These are phyloP conservation scores for Stagonosporopsis tanaceti DNA, from an alignment of 2,329 filamentous ascomycete genomes.

Conservation along the genomic window DNA sequence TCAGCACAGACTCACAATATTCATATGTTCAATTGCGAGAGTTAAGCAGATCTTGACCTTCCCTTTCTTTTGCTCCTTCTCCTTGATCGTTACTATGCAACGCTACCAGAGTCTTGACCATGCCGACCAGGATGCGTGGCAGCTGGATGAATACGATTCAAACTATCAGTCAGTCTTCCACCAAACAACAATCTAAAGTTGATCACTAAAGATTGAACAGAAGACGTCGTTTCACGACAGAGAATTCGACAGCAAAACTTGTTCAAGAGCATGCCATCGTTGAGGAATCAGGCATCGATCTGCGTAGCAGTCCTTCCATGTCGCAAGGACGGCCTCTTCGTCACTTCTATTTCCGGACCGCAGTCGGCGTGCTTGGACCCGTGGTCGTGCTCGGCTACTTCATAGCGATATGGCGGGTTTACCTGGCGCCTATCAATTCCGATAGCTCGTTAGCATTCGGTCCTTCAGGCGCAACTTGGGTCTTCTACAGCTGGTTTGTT, in stretches of 20 bases:
- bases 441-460: conserved; percentile 4
- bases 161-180: background rate
- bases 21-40: background rate
- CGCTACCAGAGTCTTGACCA: background rate
- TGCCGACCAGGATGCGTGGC: background rate
- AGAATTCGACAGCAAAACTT: background rate
- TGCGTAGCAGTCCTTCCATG: background rate
- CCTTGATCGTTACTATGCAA: background rate
- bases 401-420: conserved; percentile 17
- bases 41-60: background rate
- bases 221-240: background rate
- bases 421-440: conserved; percentile 8
- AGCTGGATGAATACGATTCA: background rate
- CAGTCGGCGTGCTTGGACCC: conserved; percentile 17
- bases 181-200: background rate
- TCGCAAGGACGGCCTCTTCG: background rate
- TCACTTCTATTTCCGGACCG: conserved; percentile 12
- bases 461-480: conserved; percentile 14
- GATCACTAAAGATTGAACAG: background rate
- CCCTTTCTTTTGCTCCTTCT: background rate
- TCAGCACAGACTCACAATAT: background rate
- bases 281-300: background rate
- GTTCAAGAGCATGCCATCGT: background rate
- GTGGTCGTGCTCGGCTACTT: conserved; percentile 11
- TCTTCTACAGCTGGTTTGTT: conserved; percentile 10